Evolutionary conservation across 257 asterid species (phyloP), one percentile per base, ranked within the genome.

Genomic region (Coffea eugenioides): DNA sequence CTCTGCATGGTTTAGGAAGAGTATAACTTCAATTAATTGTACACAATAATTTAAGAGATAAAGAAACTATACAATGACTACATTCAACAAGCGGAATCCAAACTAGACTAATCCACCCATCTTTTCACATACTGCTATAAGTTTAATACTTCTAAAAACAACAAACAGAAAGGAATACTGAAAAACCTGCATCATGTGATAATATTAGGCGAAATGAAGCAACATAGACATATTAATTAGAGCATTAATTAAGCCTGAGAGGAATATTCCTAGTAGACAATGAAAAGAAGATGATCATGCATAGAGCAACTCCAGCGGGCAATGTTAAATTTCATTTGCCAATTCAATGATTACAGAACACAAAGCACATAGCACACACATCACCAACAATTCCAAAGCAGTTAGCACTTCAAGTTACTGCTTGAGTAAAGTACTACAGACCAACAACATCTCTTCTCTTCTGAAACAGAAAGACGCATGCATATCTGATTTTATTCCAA

Each of bases 1-100:
- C 93, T 92, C 99, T 96, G 92, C 85, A 80, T 83, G 89, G 71
- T 74, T 81, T 83, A 74, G 51, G 76, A 43, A 80, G 84, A 76
- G 67, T 13, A 70, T 43, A 54, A 65, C 11, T 51, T 36, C 64
- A 52, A 41, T 51, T 77, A 80, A 11, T 52, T 16, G 13, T 62
- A 72, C 25, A 71, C 45, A 54, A 21, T 20, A 66, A 51, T 23
- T 51, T 51, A 14, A 48, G 18, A 77, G 64, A 48, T 1, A 36
- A 27, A n/a, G 62, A 23, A 74, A 52, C 13, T 13, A 73, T 36
- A 57, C 39, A 52, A 23, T 21, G 18, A 54, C 72, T 25, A 7
- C 12, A 39, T 39, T 31, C 12, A 62, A 43, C 5, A 62, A 18
- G 10, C n/a, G 18, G 59, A 65, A 23, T 76, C 61, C 71, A 45